Base-by-base conservation (phyloP, 2,329 filamentous ascomycete genomes). In the Basipetospora chlamydospora region DNA sequence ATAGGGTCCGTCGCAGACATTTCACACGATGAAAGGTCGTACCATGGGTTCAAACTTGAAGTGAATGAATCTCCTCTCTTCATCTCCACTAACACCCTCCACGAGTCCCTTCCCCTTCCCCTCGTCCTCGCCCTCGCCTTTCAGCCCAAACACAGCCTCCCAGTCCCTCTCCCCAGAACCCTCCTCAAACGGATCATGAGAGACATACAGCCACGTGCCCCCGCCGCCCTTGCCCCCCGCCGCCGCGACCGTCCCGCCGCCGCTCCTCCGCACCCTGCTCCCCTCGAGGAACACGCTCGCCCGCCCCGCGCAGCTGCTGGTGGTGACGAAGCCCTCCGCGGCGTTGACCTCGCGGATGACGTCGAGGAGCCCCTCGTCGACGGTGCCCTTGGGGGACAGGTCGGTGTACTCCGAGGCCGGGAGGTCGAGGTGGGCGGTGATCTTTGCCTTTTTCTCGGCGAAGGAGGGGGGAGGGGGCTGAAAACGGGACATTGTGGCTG, bases 31-130 rank as follows among this genome's bases (percentile, higher is more conserved):
- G 46, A 52, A 75, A 52, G 15, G 16, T 23, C 18, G 13, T 67
- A 93, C 87, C 85, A 95, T 86, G 4, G 87, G 85, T 54, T 95
- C 87, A 51, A 92, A 95, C 56, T 93, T 90, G 59, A 94, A 82
- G 56, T 88, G 84, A 35, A 94, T 67, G 54, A 71, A 57, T 49
- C 70, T 63, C 48, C 58, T 55, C 39, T 52, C 52, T 38, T 43
- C 53, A 26, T 41, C 42, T 4, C 40, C 40, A 8, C 39, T 35
- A 23, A 37, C 39, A 21, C n/a, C n/a, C n/a, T n/a, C n/a, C n/a
- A n/a, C n/a, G n/a, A n/a, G n/a, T n/a, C n/a, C n/a, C n/a, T n/a
- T n/a, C n/a, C 44, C 43, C 20, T 44, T 45, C 15, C 28, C 35
- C 26, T n/a, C 52, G 41, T 47, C 36, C 12, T 47, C 51, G 33